A percentile compares a stretch with the other conserved stretches of the same genome.
Conservation (phyloP, 805 yeast genomes). For the Ogataea salicorniae region DNA sequence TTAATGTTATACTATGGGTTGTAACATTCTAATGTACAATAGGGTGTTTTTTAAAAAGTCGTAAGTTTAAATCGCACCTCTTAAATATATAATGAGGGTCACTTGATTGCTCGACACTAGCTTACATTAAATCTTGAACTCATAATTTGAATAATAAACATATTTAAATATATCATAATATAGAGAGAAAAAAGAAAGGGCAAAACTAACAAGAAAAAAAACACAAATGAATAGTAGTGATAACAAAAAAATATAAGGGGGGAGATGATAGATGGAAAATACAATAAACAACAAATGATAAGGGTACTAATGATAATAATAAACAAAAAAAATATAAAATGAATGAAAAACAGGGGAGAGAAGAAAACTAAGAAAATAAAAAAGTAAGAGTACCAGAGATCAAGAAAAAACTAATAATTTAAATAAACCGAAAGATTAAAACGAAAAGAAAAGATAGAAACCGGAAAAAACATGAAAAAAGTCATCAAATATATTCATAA, state of each 20-base stretch:
- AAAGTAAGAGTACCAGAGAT: background rate
- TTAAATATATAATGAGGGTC: too few species aligned
- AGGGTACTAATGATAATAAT: background rate
- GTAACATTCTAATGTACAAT: too few species aligned
- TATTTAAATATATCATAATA: background rate
- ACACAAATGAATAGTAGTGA: constrained; percentile 1
- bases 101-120: too few species aligned
- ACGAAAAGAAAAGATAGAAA: constrained; percentile 1
- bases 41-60: too few species aligned
- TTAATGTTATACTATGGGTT: too few species aligned
- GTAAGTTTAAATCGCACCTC: too few species aligned
- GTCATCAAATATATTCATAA: constrained; percentile 28
- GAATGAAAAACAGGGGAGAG: background rate
- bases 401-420: constrained; percentile 1
- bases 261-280: background rate
- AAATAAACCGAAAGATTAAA: background rate
- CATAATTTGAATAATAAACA: too few species aligned
- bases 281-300: background rate
- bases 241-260: background rate
- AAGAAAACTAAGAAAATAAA: background rate
- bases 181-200: background rate
- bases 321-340: background rate
- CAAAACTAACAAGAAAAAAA: constrained; percentile 1
- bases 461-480: constrained; percentile 1
- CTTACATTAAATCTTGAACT: too few species aligned